Conservation (phyloP, 2,329 filamentous ascomycete genomes). For the Cladophialophora psammophila region DNA sequence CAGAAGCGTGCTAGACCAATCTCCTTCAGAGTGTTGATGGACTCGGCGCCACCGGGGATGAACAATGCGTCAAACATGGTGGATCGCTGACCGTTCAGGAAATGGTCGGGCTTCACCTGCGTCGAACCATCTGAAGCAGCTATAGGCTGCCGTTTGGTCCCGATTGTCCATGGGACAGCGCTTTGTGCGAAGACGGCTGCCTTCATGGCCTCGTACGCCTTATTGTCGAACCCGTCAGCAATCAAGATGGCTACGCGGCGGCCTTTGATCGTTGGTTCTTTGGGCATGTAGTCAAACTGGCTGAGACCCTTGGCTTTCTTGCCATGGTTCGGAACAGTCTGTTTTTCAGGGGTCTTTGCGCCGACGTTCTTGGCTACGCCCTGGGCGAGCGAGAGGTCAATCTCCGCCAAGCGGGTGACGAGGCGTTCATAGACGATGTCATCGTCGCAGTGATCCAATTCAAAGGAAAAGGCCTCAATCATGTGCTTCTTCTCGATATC, state of each 20-base stretch:
- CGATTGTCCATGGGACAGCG: constrained; percentile 77
- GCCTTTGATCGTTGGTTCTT: constrained; percentile 70
- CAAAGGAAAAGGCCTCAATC: constrained; percentile 68
- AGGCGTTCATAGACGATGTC: constrained; percentile 76
- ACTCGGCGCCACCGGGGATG: constrained; percentile 74
- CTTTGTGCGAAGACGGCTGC: constrained; percentile 66
- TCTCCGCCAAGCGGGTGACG: constrained; percentile 70
- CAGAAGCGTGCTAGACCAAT: constrained; percentile 78
- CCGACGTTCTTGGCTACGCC: constrained; percentile 74
- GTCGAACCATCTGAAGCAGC: constrained; percentile 46
- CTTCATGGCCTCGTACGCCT: constrained; percentile 71
- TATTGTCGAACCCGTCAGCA: constrained; percentile 76
- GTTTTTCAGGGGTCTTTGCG: constrained; percentile 55
- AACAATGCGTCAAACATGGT: constrained; percentile 81
- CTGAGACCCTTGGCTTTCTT: constrained; percentile 71
- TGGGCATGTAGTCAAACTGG: constrained; percentile 74
- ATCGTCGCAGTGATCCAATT: constrained; percentile 83
- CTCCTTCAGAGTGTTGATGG: constrained; percentile 68
- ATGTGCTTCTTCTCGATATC: constrained; percentile 71
- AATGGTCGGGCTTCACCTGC: constrained; percentile 73
- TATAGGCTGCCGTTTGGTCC: constrained; percentile 70
- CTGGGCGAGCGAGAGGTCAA: constrained; percentile 74
- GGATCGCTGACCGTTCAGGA: constrained; percentile 79
- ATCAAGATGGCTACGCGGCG: constrained; percentile 78
- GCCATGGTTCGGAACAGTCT: constrained; percentile 67